phyloP scores from a whole-genome alignment of 176 grass and related monocot genomes.

The Juncus inflexus region DNA sequence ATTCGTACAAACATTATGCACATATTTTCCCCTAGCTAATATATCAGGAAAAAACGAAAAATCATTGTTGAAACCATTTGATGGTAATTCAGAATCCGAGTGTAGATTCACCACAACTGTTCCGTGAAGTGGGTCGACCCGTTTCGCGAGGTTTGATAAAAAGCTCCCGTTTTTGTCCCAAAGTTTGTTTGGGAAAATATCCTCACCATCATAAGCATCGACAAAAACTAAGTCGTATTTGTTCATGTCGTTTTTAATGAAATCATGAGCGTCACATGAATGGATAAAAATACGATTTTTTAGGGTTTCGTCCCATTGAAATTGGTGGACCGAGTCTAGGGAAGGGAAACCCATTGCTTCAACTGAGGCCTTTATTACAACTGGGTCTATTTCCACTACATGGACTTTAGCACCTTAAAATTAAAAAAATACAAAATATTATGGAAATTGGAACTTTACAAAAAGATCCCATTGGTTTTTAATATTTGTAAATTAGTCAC shows the following conservation, averaged over 20 bases:
- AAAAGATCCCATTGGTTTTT: neutral
- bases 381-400: constrained; percentile 87
- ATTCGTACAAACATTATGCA: constrained; percentile 50
- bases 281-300: constrained; percentile 50
- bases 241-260: constrained; percentile 28
- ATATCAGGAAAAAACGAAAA: constrained; percentile 24
- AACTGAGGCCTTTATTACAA: constrained; percentile 60
- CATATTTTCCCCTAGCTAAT: constrained; percentile 46
- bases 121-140: constrained; percentile 63
- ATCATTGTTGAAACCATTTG: constrained; percentile 3
- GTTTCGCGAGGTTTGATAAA: constrained; percentile 54
- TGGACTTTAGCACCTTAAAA: constrained; percentile 68
- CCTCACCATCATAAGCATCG: constrained; percentile 76
- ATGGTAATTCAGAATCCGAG: constrained; percentile 37
- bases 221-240: constrained; percentile 78
- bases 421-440: constrained; percentile 15
- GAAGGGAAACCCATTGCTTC: constrained; percentile 82
- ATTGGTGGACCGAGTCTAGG: constrained; percentile 33
- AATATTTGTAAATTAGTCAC: constrained; percentile 24
- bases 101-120: constrained; percentile 88
- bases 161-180: constrained; percentile 63
- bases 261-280: constrained; percentile 59
- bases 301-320: constrained; percentile 52
- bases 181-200: constrained; percentile 76
- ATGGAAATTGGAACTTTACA: neutral